These are phyloP conservation scores for Tardiomyces blankii DNA, from an alignment of 1,139 yeast species.

Conservation along the genomic window DNA sequence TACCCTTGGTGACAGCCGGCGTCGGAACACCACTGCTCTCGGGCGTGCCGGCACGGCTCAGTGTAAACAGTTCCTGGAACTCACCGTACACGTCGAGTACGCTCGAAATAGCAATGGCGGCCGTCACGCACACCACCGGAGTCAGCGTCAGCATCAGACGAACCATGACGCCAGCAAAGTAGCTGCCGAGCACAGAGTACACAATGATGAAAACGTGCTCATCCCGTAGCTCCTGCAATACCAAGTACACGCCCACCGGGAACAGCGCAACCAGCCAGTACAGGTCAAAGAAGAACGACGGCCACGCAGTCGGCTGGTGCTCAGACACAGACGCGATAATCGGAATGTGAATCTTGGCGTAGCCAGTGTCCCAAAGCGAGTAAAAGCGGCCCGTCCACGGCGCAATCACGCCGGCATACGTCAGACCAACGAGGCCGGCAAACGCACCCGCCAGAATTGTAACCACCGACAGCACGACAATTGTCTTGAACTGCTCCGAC, in stretches of 20 bases:
- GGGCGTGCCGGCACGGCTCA: background rate
- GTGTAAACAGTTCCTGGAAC: background rate
- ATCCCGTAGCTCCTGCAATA: constrained; percentile 80
- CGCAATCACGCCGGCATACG: constrained; percentile 88
- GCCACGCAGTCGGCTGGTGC: constrained; percentile 99
- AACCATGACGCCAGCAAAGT: constrained; percentile 99
- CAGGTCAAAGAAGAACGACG: constrained; percentile 91
- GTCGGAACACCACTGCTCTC: background rate
- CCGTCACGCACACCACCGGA: constrained; percentile 87
- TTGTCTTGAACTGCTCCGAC: constrained; percentile 60
- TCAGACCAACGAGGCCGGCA: constrained; percentile 62
- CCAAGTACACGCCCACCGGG: constrained; percentile 92
- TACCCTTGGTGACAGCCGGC: background rate
- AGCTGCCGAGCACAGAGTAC: constrained; percentile 83
- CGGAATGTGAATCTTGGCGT: constrained; percentile 97
- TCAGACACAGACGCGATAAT: constrained; percentile 98
- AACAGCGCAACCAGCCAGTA: constrained; percentile 91
- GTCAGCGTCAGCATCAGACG: constrained; percentile 95
- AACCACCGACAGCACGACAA: constrained; percentile 51
- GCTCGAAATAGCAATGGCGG: constrained; percentile 78
- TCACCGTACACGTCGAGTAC: constrained; percentile 60
- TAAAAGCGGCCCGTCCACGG: constrained; percentile 99
- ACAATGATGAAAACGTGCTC: constrained; percentile 91
- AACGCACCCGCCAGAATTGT: constrained; percentile 52
- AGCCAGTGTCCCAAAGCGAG: constrained; percentile 95